Base-by-base conservation (phyloP, 2,329 filamentous ascomycete species). In the Ascochyta pisi region DNA sequence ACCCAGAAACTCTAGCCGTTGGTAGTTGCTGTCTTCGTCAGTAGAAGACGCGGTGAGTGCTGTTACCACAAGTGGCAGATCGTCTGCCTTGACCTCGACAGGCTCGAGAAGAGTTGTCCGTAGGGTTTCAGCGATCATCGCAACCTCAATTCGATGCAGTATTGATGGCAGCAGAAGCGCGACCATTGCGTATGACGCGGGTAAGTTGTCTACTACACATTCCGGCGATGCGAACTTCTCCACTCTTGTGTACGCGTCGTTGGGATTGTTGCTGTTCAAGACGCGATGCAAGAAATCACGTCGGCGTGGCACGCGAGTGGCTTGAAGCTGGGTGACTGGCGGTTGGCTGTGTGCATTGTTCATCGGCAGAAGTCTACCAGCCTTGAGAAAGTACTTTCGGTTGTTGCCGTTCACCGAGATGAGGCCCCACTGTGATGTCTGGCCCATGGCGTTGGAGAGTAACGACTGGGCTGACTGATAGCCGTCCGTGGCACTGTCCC, bases 1-100 rank as follows among this genome's bases (percentile, higher is more conserved):
- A 0, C 95, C 95, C 0, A 97, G 78, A 63, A 96, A 96, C 70
- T 98, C 95, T 0, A 96, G 79, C 3, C 89, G 82, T 66, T 98
- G 89, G 69, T 97, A 97, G 61, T 96, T 84, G 0, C 81, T 82
- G 1, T 77, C 72, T 43, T 87, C 86, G 2, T 74, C 69, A 0
- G 90, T 86, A 1, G 80, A 81, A 0, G 87, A 84, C 0, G 90
- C 80, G 46, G 84, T 90, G 45, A 96, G 88, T 1, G 93, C 92
- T 9, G 85, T 87, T 1, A 86, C 71, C 0, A 96, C 69, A 31
- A 89, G 77, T 0, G 77, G 74, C 3, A 85, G 61, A 60, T 89
- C 74, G 3, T 39, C 26, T 6, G 31, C 2, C 0, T 73, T 72
- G 33, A 94, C 83, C 0, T 71, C 68, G 1, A 92, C 74, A 1